A percentile compares a stretch with the other conserved stretches of the same genome.
phyloP scores from a whole-genome alignment of 1,284 basidiomycete species.

The Apiotrichum gracile region DNA sequence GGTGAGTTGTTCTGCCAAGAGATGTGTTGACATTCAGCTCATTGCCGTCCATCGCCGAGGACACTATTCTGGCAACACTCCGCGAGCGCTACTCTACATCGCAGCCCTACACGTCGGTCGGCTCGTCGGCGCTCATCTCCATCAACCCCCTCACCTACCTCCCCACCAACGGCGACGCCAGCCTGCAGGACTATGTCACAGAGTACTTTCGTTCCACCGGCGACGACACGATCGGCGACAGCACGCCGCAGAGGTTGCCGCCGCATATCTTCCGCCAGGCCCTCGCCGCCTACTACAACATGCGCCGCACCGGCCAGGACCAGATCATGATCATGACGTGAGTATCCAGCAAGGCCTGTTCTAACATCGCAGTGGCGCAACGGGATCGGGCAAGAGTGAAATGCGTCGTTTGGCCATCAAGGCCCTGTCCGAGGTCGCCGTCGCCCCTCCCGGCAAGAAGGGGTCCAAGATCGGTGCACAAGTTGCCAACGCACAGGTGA shows the following conservation, averaged over 20 bases:
- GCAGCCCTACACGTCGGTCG: constrained; percentile 71
- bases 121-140: constrained; percentile 65
- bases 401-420: constrained; percentile 84
- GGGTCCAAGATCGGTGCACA: constrained; percentile 78
- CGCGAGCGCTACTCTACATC: constrained; percentile 80
- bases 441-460: constrained; percentile 86
- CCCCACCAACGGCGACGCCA: constrained; percentile 68
- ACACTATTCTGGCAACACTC: constrained; percentile 57
- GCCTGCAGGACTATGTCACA: constrained; percentile 74
- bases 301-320: constrained; percentile 88
- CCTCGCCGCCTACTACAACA: constrained; percentile 91
- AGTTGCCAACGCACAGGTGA: constrained; percentile 75
- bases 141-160: constrained; percentile 87
- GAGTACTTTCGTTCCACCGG: constrained; percentile 58
- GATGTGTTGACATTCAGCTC: constrained; percentile 11
- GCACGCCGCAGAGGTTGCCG: constrained; percentile 48
- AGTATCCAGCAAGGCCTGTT: constrained; percentile 28
- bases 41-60: constrained; percentile 42
- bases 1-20: constrained; percentile 17
- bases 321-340: constrained; percentile 81
- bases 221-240: constrained; percentile 45
- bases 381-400: constrained; percentile 89
- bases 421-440: constrained; percentile 77
- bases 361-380: constrained; percentile 64
- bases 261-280: constrained; percentile 86